These are phyloP conservation scores for Septoria petroselini DNA, from an alignment of 2,329 filamentous ascomycete species.

Conservation along the genomic window DNA sequence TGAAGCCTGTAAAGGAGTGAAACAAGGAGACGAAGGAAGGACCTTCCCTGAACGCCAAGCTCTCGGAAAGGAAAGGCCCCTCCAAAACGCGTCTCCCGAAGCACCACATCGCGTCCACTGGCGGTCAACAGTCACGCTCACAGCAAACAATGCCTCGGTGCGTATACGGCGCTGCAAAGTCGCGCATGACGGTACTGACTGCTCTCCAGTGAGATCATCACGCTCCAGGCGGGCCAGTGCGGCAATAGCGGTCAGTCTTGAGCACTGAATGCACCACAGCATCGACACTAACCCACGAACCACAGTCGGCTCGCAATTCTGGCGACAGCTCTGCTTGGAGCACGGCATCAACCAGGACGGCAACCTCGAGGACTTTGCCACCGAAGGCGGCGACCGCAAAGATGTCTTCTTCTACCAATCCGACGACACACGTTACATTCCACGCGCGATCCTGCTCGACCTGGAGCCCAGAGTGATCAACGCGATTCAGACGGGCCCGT, in stretches of 20 bases:
- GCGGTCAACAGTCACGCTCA: slow-evolving; percentile 4
- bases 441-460: slow-evolving; percentile 90
- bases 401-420: slow-evolving; percentile 99
- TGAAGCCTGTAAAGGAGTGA: too few species aligned
- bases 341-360: slow-evolving; percentile 97
- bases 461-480: slow-evolving; percentile 92
- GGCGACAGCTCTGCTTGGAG: slow-evolving; percentile 97
- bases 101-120: neutral
- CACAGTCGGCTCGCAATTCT: slow-evolving; percentile 92
- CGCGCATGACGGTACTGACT: slow-evolving; percentile 14
- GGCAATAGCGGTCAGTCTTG: slow-evolving; percentile 88
- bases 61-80: too few species aligned
- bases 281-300: slow-evolving; percentile 10
- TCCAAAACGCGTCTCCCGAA: too few species aligned
- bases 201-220: slow-evolving; percentile 85
- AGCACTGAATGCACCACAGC: slow-evolving; percentile 13
- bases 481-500: slow-evolving; percentile 85
- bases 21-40: too few species aligned
- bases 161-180: neutral
- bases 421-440: slow-evolving; percentile 97
- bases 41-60: too few species aligned
- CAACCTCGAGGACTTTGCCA: slow-evolving; percentile 95
- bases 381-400: slow-evolving; percentile 94
- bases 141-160: slow-evolving; percentile 17
- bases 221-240: slow-evolving; percentile 97